Base-by-base conservation (phyloP, 257 asterid species). In the Solanum commersonii region DNA sequence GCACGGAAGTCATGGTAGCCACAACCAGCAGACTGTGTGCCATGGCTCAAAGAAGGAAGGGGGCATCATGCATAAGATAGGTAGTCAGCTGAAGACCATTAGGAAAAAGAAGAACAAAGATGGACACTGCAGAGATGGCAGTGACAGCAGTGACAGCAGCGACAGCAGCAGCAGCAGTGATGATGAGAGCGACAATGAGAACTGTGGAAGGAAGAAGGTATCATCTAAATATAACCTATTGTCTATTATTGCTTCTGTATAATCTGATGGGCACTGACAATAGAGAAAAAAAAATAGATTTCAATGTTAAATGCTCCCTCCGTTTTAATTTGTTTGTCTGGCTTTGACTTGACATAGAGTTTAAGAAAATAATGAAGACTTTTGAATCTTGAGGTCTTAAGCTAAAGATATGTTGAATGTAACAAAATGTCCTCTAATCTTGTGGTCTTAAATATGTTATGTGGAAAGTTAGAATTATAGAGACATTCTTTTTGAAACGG, bases 31-130 rank as follows among this genome's bases (percentile, higher is more conserved):
- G 31, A 37, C 22, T 37, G 27, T 14, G 3, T 35, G 68, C 85
- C 70, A 82, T 49, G 86, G 86, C 86, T 49, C 70, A 4, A 82
- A 86, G 88, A 86, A 23, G 88, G 83, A 86, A 86, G 88, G 83
- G 40, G 73, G 88, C 59, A 33, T 86, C 49, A 78, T 86, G 74
- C 73, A 73, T 59, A 86, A 73, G 59, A 73, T 86, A 31, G 70
- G 83, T 33, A 22, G 29, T 63, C 59, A 86, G 84, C 84, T 86
- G 74, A 86, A 73, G 60, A 49, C 20, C 56, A 73, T 86, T 25
- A 23, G 88, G 84, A 73, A 23, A 63, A 86, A 86, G 83, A 86
- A 86, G 88, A 77, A 73, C 59, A 86, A 22, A 60, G 88, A 73
- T 33, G 84, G 74, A 73, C 46, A 10, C 60, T 34, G 88, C 84